Percentiles rank a stretch among this genome's conserved stretches.
Evolutionary conservation across 192 early-diverging fungal genomes (phyloP).

Genomic region (Fimicolochytrium jonesii): DNA sequence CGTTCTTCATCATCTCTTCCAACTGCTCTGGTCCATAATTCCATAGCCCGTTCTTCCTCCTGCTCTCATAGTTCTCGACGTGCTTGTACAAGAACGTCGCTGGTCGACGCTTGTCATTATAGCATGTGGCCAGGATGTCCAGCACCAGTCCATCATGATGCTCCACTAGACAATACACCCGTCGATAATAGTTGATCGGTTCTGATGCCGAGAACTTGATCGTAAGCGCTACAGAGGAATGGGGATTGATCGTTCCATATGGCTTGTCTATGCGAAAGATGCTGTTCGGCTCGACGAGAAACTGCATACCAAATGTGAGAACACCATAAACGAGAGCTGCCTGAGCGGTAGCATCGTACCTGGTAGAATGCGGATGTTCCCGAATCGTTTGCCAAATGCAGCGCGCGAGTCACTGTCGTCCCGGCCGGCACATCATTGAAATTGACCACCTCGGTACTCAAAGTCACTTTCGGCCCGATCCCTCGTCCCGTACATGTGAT

Average conservation of each 20-base stretch:
- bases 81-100: constrained; percentile 44
- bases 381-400: constrained; percentile 45
- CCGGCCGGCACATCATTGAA: constrained; percentile 47
- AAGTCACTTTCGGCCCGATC: constrained; percentile 42
- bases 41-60: constrained; percentile 49
- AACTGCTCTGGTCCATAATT: constrained; percentile 53
- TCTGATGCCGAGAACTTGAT: constrained; percentile 49
- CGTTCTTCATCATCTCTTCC: constrained; percentile 53
- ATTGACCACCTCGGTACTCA: constrained; percentile 47
- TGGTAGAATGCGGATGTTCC: constrained; percentile 41
- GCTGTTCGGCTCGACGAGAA: constrained; percentile 40
- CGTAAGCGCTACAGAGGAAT: constrained; percentile 49
- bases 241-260: constrained; percentile 42
- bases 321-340: not conserved
- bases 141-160: constrained; percentile 51
- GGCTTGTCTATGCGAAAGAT: constrained; percentile 52
- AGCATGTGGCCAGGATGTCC: constrained; percentile 54
- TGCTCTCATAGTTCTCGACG: constrained; percentile 38
- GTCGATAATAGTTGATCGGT: constrained; percentile 54
- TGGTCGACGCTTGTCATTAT: constrained; percentile 53
- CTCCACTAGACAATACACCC: constrained; percentile 55
- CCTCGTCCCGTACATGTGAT: constrained; percentile 43
- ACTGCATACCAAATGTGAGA: constrained; percentile 18
- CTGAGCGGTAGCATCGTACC: constrained; percentile 29
- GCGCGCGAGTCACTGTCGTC: constrained; percentile 32